These are phyloP conservation scores for Prototheca cutis DNA, from an alignment of 163 green algal genomes.

Conservation along the genomic window DNA sequence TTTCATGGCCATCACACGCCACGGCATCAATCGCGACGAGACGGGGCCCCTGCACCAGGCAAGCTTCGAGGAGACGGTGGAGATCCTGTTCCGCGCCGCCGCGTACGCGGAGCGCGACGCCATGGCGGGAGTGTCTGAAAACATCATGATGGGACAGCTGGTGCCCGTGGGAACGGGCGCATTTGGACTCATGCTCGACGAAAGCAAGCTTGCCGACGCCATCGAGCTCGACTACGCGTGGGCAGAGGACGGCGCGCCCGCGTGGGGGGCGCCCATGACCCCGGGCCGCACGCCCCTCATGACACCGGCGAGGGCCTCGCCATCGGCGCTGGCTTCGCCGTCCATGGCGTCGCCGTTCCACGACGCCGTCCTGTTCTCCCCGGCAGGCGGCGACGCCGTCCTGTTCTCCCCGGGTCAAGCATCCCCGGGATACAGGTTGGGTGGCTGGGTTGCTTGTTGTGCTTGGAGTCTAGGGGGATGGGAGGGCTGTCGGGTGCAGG, in stretches of 20 bases:
- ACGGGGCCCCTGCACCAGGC: constrained; percentile 83
- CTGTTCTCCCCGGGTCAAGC: constrained; percentile 42
- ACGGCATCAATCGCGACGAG: constrained; percentile 97
- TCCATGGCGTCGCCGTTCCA: constrained; percentile 27
- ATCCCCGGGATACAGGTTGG: constrained; percentile 10
- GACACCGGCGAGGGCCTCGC: constrained; percentile 16
- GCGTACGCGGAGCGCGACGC: constrained; percentile 79
- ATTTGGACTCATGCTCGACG: constrained; percentile 91
- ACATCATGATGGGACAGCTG: constrained; percentile 96
- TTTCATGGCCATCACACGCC: constrained; percentile 97
- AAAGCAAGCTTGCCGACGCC: constrained; percentile 71
- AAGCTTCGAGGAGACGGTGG: constrained; percentile 98
- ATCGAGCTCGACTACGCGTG: constrained; percentile 52
- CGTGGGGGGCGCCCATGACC: constrained; percentile 28
- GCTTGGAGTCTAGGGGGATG: not conserved
- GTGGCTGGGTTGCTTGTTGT: not conserved
- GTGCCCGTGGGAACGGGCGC: constrained; percentile 84
- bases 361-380: constrained; percentile 42
- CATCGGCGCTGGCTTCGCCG: constrained; percentile 47
- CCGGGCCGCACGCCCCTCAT: constrained; percentile 44
- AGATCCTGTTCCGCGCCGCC: constrained; percentile 92
- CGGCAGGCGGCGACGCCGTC: constrained; percentile 7
- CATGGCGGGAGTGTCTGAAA: constrained; percentile 85
- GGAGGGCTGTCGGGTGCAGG: not conserved
- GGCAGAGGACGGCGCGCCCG: constrained; percentile 4